Evolutionary conservation across 2,329 filamentous ascomycete genomes (phyloP).

Genomic region (Madurella mycetomatis): DNA sequence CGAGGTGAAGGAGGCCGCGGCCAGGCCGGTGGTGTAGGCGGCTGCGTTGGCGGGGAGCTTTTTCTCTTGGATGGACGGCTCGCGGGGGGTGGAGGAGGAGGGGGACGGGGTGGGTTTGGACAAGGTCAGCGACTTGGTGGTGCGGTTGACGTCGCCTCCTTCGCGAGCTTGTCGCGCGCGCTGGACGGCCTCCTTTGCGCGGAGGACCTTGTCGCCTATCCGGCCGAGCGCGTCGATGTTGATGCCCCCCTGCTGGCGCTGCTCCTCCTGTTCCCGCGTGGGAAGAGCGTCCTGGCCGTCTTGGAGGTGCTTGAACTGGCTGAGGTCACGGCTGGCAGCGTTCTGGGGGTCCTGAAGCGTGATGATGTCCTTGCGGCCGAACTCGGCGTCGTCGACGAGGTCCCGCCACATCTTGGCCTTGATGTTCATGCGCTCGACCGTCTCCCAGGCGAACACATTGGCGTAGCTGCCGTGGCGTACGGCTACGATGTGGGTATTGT

Average conservation of each 20-base stretch:
- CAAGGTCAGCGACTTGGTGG: constrained; percentile 37
- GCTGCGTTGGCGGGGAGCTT: constrained; percentile 78
- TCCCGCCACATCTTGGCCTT: constrained; percentile 96
- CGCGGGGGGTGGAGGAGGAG: constrained; percentile 21
- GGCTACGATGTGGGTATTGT: constrained; percentile 95
- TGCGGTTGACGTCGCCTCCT: constrained; percentile 54
- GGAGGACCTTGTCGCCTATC: constrained; percentile 74
- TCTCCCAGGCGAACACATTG: constrained; percentile 96
- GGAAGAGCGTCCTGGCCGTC: constrained; percentile 69
- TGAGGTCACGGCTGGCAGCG: constrained; percentile 73
- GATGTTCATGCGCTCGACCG: constrained; percentile 89
- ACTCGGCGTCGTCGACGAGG: constrained; percentile 80
- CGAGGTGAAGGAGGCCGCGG: constrained; percentile 91
- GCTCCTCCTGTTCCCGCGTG: constrained; percentile 66
- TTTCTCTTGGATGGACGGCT: constrained; percentile 49
- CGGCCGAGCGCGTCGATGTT: constrained; percentile 78
- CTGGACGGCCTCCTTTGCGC: constrained; percentile 90
- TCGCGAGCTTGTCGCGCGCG: constrained; percentile 74
- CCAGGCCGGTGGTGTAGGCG: constrained; percentile 81
- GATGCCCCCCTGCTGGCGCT: constrained; percentile 62
- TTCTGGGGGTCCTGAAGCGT: constrained; percentile 96
- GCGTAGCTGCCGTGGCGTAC: constrained; percentile 74
- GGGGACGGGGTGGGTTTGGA: constrained; percentile 3
- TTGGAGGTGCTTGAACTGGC: constrained; percentile 81
- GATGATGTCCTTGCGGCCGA: constrained; percentile 87